These are phyloP conservation scores for Lentinus polychrous DNA, from an alignment of 1,284 basidiomycete species.

Conservation along the genomic window DNA sequence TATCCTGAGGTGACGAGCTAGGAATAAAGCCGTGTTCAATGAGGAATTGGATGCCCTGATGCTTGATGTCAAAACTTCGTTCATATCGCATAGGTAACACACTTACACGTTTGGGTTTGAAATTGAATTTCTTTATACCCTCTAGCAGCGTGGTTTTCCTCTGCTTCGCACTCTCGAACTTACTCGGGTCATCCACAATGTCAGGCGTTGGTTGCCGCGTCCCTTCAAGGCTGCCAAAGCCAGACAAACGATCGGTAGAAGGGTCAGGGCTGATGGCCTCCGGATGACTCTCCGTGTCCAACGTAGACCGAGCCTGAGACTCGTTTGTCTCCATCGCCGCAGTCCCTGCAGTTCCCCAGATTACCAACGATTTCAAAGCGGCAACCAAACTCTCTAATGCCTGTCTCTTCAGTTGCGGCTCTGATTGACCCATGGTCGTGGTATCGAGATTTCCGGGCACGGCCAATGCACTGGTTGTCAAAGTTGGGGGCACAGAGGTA, in stretches of 20 bases:
- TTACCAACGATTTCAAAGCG: conserved; percentile 82
- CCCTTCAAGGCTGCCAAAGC: conserved; percentile 42
- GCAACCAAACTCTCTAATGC: conserved; percentile 86
- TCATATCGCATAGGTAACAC: not conserved
- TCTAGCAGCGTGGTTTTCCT: conserved; percentile 95
- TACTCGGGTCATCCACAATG: conserved; percentile 78
- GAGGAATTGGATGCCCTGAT: conserved; percentile 83
- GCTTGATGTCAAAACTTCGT: conserved; percentile 8
- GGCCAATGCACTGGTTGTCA: conserved; percentile 63
- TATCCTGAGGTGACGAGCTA: conserved; percentile 67
- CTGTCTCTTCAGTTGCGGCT: conserved; percentile 81
- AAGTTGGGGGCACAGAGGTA: conserved; percentile 47
- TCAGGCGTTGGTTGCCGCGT: conserved; percentile 71
- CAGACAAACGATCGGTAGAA: conserved; percentile 41
- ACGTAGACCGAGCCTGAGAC: conserved; percentile 37
- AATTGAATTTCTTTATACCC: conserved; percentile 97
- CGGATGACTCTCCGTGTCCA: conserved; percentile 42
- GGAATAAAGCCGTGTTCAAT: conserved; percentile 87
- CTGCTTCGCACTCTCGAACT: conserved; percentile 95
- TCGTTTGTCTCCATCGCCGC: conserved; percentile 34
- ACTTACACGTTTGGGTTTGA: conserved; percentile 87
- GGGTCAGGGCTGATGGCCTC: conserved; percentile 49
- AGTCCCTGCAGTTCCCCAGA: conserved; percentile 70
- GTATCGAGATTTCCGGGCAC: conserved; percentile 64
- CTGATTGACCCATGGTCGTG: conserved; percentile 62